Evolutionary conservation across 2,329 filamentous ascomycete genomes (phyloP).

Genomic region (Phialophora expanda): DNA sequence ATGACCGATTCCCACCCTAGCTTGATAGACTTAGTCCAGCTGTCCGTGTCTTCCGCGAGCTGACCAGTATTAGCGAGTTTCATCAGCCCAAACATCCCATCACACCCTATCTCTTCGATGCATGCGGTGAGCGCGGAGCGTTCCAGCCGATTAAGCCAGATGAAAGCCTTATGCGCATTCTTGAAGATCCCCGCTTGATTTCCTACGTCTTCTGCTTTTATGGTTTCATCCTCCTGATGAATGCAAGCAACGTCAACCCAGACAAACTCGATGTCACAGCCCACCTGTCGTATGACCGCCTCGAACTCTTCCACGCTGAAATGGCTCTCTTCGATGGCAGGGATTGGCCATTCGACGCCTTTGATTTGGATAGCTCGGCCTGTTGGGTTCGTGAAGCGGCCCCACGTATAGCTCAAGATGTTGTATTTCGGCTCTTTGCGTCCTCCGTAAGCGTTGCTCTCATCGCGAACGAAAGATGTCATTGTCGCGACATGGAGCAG

Average conservation of each 20-base stretch:
- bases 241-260: slow-evolving; percentile 8
- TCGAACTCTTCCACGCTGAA: neutral
- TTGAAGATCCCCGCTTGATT: neutral
- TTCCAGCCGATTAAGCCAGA: neutral
- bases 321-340: neutral
- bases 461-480: neutral
- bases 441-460: neutral
- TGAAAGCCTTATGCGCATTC: neutral
- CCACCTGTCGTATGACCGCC: neutral
- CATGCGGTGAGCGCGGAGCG: neutral
- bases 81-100: neutral
- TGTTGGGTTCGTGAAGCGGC: neutral
- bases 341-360: slow-evolving; percentile 2
- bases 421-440: neutral
- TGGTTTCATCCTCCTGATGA: neutral
- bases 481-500: neutral
- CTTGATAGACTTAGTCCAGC: too few relatives aligned
- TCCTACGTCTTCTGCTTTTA: neutral
- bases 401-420: slow-evolving; percentile 7
- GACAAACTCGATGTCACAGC: neutral
- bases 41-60: neutral
- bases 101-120: neutral
- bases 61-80: neutral
- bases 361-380: neutral
- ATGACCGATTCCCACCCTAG: neutral